These are phyloP conservation scores for Exobasidium cylindrosporum DNA, from an alignment of 1,284 basidiomycete species.

Conservation along the genomic window DNA sequence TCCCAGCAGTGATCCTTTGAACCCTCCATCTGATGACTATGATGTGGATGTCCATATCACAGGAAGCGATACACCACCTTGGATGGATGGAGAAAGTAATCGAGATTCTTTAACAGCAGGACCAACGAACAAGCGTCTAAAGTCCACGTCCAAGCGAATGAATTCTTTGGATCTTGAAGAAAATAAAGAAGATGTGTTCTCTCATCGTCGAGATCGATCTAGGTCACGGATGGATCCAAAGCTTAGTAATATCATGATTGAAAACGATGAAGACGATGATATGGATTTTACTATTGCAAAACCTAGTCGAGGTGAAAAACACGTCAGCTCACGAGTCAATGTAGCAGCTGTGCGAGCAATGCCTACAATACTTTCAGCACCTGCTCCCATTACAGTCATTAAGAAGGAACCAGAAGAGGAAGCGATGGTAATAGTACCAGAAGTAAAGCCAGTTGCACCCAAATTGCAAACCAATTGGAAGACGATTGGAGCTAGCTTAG, in stretches of 20 bases:
- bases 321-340: neutral
- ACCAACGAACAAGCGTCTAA: conserved; percentile 5
- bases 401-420: conserved; percentile 10
- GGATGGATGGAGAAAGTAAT: conserved; percentile 22
- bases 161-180: neutral
- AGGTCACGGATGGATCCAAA: neutral
- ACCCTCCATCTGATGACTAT: conserved; percentile 19
- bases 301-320: neutral
- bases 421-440: neutral
- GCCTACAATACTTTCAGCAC: neutral
- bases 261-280: conserved; percentile 26
- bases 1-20: conserved; percentile 23
- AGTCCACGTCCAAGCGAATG: neutral
- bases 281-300: conserved; percentile 24
- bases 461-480: conserved; percentile 10
- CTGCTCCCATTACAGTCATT: neutral
- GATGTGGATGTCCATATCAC: conserved; percentile 35
- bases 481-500: conserved; percentile 12
- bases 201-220: conserved; percentile 5
- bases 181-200: neutral
- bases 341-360: neutral
- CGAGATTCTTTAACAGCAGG: conserved; percentile 18
- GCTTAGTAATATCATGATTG: conserved; percentile 20
- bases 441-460: neutral
- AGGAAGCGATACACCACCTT: conserved; percentile 47